Percentiles rank a stretch among this genome's conserved stretches.
Conservation (phyloP, 805 yeast genomes). For the Wickerhamomyces hampshirensis region DNA sequence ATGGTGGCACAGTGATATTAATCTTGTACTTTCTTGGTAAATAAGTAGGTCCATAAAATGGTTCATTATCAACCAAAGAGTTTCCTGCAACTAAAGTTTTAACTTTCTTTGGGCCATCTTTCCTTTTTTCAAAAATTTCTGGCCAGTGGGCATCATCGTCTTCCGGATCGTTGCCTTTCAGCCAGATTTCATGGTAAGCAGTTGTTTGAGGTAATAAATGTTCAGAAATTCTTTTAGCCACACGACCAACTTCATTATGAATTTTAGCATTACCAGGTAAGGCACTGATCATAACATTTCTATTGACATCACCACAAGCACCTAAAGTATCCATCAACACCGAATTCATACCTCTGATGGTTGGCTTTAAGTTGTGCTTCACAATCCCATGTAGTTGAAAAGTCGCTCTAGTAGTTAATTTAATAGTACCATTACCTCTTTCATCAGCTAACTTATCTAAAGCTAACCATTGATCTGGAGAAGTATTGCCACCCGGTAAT, state of each 20-base stretch:
- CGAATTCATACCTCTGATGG: constrained; percentile 90
- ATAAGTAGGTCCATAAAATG: constrained; percentile 80
- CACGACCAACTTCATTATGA: constrained; percentile 65
- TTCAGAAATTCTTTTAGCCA: constrained; percentile 68
- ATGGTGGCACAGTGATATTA: constrained; percentile 93
- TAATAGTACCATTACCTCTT: constrained; percentile 90
- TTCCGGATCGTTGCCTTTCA: constrained; percentile 73
- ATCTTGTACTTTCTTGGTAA: constrained; percentile 94
- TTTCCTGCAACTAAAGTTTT: constrained; percentile 84
- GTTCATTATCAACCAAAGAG: constrained; percentile 78
- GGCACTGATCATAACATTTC: constrained; percentile 94
- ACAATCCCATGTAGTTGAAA: constrained; percentile 94
- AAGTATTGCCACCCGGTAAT: constrained; percentile 87
- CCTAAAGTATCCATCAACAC: constrained; percentile 91
- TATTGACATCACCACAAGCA: constrained; percentile 97
- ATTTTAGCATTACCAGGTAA: constrained; percentile 79
- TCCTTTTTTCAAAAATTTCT: constrained; percentile 57
- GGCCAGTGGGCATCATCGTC: constrained; percentile 63
- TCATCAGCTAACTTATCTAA: constrained; percentile 76
- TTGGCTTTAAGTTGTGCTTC: constrained; percentile 81
- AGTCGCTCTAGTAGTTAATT: constrained; percentile 94
- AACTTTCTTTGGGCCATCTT: constrained; percentile 73
- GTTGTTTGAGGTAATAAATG: constrained; percentile 85
- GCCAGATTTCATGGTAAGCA: constrained; percentile 96
- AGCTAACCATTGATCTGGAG: constrained; percentile 84